Conservation (phyloP, 768 basidiomycete genomes). For the Pleurotus djamor region DNA sequence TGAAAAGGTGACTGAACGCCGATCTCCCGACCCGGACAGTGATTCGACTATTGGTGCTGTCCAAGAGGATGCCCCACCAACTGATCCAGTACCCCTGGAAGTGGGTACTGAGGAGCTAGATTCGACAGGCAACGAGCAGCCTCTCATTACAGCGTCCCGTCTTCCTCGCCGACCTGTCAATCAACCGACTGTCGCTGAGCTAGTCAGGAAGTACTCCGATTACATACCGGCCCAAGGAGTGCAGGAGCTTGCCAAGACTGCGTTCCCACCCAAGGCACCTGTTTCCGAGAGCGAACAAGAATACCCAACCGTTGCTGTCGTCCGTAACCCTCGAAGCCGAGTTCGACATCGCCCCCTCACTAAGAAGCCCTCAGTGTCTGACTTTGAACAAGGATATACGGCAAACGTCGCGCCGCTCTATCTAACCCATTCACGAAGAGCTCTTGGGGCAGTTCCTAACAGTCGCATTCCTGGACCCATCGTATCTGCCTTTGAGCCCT, state of each 20-base stretch:
- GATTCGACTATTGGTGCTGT: conserved; percentile 81
- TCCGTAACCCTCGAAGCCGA: conserved; percentile 42
- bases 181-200: conserved; percentile 75
- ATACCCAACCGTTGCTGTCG: conserved; percentile 33
- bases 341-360: conserved; percentile 47
- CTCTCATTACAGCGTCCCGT: conserved; percentile 41
- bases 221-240: conserved; percentile 72
- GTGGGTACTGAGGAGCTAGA: conserved; percentile 15
- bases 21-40: conserved; percentile 68
- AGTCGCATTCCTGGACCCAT: conserved; percentile 58
- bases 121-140: conserved; percentile 19
- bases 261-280: conserved; percentile 53
- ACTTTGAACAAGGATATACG: conserved; percentile 90
- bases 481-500: conserved; percentile 36
- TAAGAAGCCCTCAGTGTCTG: conserved; percentile 67
- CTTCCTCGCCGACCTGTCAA: conserved; percentile 58
- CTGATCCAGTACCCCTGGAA: neutral
- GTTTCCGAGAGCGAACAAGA: conserved; percentile 87
- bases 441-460: conserved; percentile 29
- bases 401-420: conserved; percentile 87
- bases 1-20: conserved; percentile 9
- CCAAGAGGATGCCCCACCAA: conserved; percentile 25
- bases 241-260: conserved; percentile 69
- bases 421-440: conserved; percentile 51
- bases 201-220: conserved; percentile 81